Percentiles rank a stretch among this genome's conserved stretches.
Conservation (phyloP, 2,329 filamentous ascomycete genomes). For the Sporothrix luriei region DNA sequence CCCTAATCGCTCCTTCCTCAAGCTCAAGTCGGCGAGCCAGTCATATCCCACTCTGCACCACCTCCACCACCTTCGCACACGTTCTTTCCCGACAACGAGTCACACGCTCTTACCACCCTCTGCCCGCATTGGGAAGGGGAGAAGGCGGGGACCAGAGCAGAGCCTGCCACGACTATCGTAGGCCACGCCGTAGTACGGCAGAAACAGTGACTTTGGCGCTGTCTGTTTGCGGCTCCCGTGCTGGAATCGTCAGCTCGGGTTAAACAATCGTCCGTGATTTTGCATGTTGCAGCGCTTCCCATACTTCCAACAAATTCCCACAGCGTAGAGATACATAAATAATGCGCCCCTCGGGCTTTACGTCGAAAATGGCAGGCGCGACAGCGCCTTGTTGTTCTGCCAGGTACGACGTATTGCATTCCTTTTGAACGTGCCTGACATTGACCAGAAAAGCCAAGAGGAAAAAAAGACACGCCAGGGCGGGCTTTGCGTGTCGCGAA, state of each 20-base stretch:
- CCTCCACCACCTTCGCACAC: no score
- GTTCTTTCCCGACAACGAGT: constrained; percentile 7
- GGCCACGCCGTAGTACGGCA: no score
- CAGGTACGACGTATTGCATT: neutral
- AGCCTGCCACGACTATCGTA: no score
- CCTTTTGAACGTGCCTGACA: neutral
- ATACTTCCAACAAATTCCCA: neutral
- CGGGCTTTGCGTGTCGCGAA: neutral
- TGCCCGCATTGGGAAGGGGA: neutral
- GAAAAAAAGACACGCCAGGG: neutral
- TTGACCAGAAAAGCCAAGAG: neutral
- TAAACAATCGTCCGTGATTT: neutral
- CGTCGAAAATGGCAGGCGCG: no score
- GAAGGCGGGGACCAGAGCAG: neutral
- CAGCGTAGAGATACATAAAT: no score
- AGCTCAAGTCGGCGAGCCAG: neutral
- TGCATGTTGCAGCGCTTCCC: neutral
- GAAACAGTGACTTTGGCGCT: neutral
- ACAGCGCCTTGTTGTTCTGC: no score
- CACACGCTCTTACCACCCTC: neutral
- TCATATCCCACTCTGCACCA: neutral
- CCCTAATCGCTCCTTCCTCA: neutral
- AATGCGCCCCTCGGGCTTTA: no score
- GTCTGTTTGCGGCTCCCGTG: neutral
- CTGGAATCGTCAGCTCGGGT: constrained; percentile 5